Evolutionary conservation across 768 basidiomycete species (phyloP).

Genomic region (Pisolithus orientalis): DNA sequence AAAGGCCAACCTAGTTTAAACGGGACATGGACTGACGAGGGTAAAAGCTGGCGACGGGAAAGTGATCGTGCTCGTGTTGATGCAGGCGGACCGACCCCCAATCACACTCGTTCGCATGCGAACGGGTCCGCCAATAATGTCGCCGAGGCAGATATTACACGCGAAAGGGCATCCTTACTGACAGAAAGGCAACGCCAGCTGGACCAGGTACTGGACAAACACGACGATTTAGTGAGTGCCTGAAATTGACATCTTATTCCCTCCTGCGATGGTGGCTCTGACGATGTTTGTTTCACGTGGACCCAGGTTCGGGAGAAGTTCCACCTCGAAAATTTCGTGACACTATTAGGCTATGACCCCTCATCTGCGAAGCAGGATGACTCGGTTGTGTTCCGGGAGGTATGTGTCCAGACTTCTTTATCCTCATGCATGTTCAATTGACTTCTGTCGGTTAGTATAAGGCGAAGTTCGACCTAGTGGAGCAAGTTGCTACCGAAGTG

Average conservation of each 20-base stretch:
- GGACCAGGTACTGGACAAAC: conserved; percentile 51
- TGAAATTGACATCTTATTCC: background rate
- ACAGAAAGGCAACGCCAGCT: conserved; percentile 53
- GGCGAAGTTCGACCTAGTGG: conserved; percentile 53
- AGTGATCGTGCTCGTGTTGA: background rate
- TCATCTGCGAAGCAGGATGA: conserved; percentile 64
- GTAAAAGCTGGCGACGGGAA: background rate
- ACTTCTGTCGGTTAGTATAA: conserved; percentile 45
- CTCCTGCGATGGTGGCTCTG: background rate
- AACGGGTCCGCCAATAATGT: background rate
- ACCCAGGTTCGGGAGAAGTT: conserved; percentile 78
- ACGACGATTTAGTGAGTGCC: conserved; percentile 67
- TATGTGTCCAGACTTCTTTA: conserved; percentile 27
- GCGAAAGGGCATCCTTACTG: conserved; percentile 43
- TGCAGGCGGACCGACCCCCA: background rate
- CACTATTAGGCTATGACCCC: conserved; percentile 74
- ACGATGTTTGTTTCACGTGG: conserved; percentile 1
- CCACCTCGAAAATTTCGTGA: conserved; percentile 79
- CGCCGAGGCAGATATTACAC: conserved; percentile 20
- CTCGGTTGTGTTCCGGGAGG: conserved; percentile 67
- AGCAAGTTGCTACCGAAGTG: conserved; percentile 34
- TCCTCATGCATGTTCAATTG: background rate
- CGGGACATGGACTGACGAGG: background rate
- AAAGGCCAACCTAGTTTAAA: background rate
- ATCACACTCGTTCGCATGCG: background rate